Conservation (phyloP, 169 alveolate genomes). For the Plasmodium sp. region DNA sequence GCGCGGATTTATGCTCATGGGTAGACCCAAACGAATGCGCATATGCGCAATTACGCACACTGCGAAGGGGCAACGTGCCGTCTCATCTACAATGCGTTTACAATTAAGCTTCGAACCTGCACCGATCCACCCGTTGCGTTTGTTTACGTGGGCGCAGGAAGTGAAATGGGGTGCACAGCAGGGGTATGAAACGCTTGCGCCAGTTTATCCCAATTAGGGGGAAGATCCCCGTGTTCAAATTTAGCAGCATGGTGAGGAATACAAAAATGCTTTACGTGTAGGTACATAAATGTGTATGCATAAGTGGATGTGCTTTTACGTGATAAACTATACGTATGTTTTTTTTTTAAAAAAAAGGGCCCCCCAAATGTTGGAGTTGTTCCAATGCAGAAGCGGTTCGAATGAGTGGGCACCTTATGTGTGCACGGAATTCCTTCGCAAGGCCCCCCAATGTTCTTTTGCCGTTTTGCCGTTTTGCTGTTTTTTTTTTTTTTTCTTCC, state of each 20-base stretch:
- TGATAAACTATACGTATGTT: background rate
- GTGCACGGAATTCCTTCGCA: background rate
- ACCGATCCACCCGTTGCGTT: slow-evolving; percentile 70
- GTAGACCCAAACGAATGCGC: background rate
- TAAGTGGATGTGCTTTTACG: background rate
- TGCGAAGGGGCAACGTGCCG: background rate
- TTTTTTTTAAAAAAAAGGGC: background rate
- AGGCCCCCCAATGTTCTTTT: background rate
- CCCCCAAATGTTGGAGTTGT: background rate
- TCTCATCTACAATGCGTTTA: background rate
- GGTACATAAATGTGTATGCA: background rate
- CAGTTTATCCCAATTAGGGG: background rate
- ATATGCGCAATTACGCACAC: background rate
- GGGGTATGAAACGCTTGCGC: slow-evolving; percentile 1
- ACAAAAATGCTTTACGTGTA: background rate
- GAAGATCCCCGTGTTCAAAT: background rate
- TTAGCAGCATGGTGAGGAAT: slow-evolving; percentile 20
- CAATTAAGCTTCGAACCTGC: slow-evolving; percentile 8
- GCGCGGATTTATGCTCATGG: background rate
- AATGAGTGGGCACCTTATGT: background rate
- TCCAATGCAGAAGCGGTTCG: background rate
- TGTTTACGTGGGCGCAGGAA: slow-evolving; percentile 62
- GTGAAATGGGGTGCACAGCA: slow-evolving; percentile 28
- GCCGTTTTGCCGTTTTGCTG: background rate
- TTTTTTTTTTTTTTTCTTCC: background rate